Base-by-base conservation (phyloP, 169 alveolate species). In the Eimeria maxima region DNA sequence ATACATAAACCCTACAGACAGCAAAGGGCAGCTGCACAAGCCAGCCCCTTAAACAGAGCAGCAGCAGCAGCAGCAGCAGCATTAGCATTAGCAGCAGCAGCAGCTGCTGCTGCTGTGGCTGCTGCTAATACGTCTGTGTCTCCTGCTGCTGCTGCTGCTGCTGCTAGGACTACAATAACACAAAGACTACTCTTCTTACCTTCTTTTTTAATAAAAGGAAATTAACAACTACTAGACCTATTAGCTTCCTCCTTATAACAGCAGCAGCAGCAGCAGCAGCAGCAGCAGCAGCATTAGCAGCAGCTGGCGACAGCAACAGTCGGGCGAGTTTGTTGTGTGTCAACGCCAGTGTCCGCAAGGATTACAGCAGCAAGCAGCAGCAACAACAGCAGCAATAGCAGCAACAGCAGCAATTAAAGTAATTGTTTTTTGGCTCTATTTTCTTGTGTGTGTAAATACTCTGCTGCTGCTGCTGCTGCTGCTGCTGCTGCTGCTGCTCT, bases 191-290 rank as follows among this genome's bases (percentile, higher is more conserved):
- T 11, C 57, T 50, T 50, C 57, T 5, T 7, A 11, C 18, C 57
- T 11, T 50, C n/a, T n/a, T n/a, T n/a, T n/a, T n/a, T n/a, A n/a
- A n/a, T n/a, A n/a, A n/a, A n/a, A n/a, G n/a, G n/a, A n/a, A n/a
- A n/a, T n/a, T n/a, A n/a, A n/a, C 57, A 50, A 50, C 11, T 50
- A 50, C 5, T 50, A 50, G 11, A 11, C 18, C 18, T 50, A 11
- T 50, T 7, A 11, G 57, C 57, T 13, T 5, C 67, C 22, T 18
- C 16, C 10, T 13, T 7, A 57, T 45, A 24, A 45, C 38, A 69
- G 44, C 45, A 69, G 80, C 80, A 69, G 44, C 87, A 76, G 60
- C 87, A 33, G 57, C 87, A 38, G 87, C 87, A 20, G 24, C 87
- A 33, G 87, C 57, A 33, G 87, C 63, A 33, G 87, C 87, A 33